Evolutionary conservation across 2,329 filamentous ascomycete genomes (phyloP), one percentile per base, ranked within the genome.

Genomic region (Mycogone perniciosa): DNA sequence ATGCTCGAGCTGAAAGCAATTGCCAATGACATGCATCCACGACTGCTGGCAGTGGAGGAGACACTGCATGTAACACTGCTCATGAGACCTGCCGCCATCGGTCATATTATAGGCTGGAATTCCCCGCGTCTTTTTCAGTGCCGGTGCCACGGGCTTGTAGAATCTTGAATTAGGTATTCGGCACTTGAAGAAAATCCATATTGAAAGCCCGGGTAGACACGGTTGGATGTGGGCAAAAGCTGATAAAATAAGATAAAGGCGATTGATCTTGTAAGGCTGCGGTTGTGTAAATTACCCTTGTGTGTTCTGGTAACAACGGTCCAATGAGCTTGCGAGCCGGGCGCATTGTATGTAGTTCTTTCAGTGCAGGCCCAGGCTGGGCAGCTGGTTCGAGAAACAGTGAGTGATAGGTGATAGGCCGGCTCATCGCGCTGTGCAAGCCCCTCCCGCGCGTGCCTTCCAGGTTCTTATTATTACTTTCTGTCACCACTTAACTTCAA

Each of bases 11-110:
- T 46, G 39, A 9, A 11, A 51, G 31, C 44, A 47, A 46, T 44
- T 51, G 49, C 49, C 49, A 51, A 51, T 51, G 49, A 51, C 49
- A 51, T 51, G 49, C 49, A 51, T 51, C 49, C 49, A 51, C 49
- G 49, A 51, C 44, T 47, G 49, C 43, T 39, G 47, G 41, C 35
- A 38, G 35, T 38, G 10, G 35, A 38, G 35, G 35, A n/a, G 11
- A 11, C 6, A 38, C 49, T 51, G 49, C 49, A 46, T 51, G 49
- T 44, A 43, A 44, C 49, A 33, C 46, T 44, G 46, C 49, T 51
- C 44, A 51, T 51, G 41, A 45, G 42, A 40, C 48, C 41, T 50
- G 37, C 48, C 41, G 44, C 42, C 42, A 45, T 50, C 20, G 34
- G 33, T 3, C 33, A 50, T 50, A 35, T 42, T 40, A 45, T 37